These are phyloP conservation scores for Rhizopus stolonifer DNA, from an alignment of 371 early-diverging fungal genomes.

Conservation along the genomic window DNA sequence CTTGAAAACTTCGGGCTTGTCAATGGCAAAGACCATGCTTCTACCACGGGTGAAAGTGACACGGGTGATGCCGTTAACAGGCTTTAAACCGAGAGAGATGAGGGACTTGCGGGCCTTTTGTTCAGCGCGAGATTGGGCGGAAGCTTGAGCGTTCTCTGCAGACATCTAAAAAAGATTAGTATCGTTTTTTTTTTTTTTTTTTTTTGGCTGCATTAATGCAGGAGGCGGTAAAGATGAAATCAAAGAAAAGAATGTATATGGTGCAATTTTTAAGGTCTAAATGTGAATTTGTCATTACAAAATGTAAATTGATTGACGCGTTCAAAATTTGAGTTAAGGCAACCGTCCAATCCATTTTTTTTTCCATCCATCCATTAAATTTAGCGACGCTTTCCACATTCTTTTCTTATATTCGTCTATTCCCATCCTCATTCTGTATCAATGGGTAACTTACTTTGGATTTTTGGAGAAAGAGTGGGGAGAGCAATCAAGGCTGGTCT, in stretches of 20 bases:
- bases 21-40: conserved; percentile 85
- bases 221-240: not conserved
- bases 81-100: conserved; percentile 88
- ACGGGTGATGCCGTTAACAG: conserved; percentile 84
- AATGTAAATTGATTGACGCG: not conserved
- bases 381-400: not conserved
- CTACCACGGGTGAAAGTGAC: conserved; percentile 89
- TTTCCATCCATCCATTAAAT: not conserved
- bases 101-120: conserved; percentile 97
- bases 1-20: conserved; percentile 93
- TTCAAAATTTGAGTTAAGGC: not conserved
- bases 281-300: not conserved
- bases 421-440: not conserved
- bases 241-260: not conserved
- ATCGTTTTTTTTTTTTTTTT: not conserved
- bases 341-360: not conserved
- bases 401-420: not conserved
- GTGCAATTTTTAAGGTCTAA: not conserved
- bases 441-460: not conserved
- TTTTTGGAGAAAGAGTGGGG: conserved; percentile 2
- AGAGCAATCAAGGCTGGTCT: not conserved
- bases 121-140: conserved; percentile 77
- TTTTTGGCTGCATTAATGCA: not conserved
- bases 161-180: conserved; percentile 19
- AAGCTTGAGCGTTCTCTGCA: conserved; percentile 33